These are phyloP conservation scores for Apostasia ramifera DNA, from an alignment of 106 monocot species.

Conservation along the genomic window DNA sequence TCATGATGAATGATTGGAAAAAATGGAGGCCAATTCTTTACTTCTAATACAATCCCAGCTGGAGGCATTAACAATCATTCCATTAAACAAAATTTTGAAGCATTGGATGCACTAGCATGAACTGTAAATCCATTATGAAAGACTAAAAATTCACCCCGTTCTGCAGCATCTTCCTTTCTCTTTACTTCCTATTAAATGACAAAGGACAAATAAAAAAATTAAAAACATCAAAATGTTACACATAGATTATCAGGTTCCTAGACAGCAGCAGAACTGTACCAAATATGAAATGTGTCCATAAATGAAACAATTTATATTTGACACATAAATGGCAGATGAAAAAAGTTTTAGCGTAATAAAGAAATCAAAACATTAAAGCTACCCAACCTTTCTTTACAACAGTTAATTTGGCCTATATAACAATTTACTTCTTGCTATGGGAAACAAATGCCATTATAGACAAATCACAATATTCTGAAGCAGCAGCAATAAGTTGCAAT, in stretches of 20 bases:
- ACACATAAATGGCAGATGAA: no score
- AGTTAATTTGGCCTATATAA: no score
- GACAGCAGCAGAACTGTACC: no score
- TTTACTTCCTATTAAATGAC: constrained; percentile 50
- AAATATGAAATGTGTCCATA: no score
- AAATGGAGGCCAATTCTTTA: constrained; percentile 94
- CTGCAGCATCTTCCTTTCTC: constrained; percentile 80
- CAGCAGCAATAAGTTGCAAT: no score
- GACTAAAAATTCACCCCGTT: constrained; percentile 32
- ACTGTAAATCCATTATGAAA: neutral
- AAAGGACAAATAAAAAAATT: neutral
- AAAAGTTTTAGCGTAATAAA: no score
- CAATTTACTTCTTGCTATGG: no score
- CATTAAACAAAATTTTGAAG: neutral
- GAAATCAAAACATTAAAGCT: no score
- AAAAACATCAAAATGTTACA: neutral
- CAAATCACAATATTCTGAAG: no score
- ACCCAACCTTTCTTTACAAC: no score
- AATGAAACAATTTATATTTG: no score
- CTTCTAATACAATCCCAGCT: constrained; percentile 88
- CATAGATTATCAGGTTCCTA: neutral
- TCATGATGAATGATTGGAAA: constrained; percentile 88
- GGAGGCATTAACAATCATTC: constrained; percentile 6
- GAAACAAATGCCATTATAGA: no score
- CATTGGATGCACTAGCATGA: neutral